Evolutionary conservation across 805 yeast genomes (phyloP).

Genomic region (Diddensiella caesifluorescens): DNA sequence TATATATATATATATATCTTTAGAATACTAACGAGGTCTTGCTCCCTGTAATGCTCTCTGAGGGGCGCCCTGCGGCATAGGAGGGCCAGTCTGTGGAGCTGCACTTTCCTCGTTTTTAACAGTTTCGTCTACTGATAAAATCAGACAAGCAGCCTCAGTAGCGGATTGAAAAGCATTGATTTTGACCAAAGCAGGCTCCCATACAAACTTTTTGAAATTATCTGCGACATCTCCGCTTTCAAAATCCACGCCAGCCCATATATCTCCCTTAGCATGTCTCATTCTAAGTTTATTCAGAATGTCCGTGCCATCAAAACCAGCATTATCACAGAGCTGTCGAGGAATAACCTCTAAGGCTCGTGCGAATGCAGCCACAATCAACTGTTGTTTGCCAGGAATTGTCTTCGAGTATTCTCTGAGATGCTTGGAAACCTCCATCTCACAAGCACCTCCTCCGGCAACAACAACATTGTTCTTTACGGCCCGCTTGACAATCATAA

Average conservation of each 20-base stretch:
- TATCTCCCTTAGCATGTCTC: constrained; percentile 90
- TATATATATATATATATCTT: not conserved
- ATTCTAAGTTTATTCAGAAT: constrained; percentile 83
- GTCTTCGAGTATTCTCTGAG: constrained; percentile 81
- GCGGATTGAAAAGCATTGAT: constrained; percentile 92
- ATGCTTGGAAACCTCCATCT: constrained; percentile 90
- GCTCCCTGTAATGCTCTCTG: constrained; percentile 17
- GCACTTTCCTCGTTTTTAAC: constrained; percentile 38
- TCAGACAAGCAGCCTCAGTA: constrained; percentile 91
- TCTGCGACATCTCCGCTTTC: constrained; percentile 73
- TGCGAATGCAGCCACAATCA: constrained; percentile 87
- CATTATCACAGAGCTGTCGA: constrained; percentile 95
- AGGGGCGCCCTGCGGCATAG: constrained; percentile 22
- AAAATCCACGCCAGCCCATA: constrained; percentile 91
- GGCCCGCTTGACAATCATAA: constrained; percentile 96
- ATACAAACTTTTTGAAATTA: constrained; percentile 79
- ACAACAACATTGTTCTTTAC: constrained; percentile 80
- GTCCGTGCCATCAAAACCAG: constrained; percentile 98
- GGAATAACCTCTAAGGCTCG: constrained; percentile 94
- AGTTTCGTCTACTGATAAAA: constrained; percentile 95
- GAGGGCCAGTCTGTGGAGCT: constrained; percentile 33
- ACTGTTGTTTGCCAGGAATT: constrained; percentile 93
- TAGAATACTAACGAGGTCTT: constrained; percentile 11
- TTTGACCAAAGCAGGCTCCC: constrained; percentile 98
- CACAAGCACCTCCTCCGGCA: constrained; percentile 99